These are phyloP conservation scores for Thoreauomyces humboldtii DNA, from an alignment of 192 early-diverging fungal genomes.

Conservation along the genomic window DNA sequence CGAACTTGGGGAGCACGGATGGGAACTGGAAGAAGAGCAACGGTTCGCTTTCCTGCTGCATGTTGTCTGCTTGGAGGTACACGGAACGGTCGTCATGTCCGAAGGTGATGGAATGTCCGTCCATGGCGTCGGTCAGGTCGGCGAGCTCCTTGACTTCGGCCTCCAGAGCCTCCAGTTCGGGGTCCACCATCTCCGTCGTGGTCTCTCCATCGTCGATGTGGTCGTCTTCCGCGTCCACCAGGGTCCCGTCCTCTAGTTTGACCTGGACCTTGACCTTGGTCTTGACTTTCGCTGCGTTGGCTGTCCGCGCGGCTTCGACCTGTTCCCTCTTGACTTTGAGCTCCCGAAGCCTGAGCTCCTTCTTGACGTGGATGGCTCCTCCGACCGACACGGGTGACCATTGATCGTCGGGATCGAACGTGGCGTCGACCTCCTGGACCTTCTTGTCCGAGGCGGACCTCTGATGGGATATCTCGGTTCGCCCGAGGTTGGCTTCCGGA, in stretches of 20 bases:
- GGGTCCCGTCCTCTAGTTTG: neutral
- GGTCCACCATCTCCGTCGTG: neutral
- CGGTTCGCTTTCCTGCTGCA: too few species aligned
- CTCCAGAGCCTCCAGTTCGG: neutral
- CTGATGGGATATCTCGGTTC: neutral
- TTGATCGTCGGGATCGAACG: slow-evolving; percentile 21
- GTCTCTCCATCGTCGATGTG: neutral
- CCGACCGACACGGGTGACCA: slow-evolving; percentile 29
- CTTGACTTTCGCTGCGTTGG: neutral
- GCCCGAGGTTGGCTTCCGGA: slow-evolving; percentile 6
- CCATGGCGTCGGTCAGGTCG: neutral
- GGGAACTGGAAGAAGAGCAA: slow-evolving; percentile 67
- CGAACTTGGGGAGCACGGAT: slow-evolving; percentile 54
- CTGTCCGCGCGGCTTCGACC: neutral
- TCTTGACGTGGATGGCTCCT: neutral
- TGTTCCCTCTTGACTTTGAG: neutral
- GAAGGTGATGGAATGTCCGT: neutral
- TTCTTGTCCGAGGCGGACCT: neutral
- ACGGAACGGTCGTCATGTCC: neutral
- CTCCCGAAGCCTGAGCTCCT: neutral
- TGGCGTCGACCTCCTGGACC: slow-evolving; percentile 7
- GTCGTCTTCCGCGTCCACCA: neutral
- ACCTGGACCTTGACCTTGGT: neutral
- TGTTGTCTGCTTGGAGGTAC: neutral
- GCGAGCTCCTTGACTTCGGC: neutral